phyloP scores from a whole-genome alignment of 805 yeast genomes.

The Wickerhamia fluorescens region DNA sequence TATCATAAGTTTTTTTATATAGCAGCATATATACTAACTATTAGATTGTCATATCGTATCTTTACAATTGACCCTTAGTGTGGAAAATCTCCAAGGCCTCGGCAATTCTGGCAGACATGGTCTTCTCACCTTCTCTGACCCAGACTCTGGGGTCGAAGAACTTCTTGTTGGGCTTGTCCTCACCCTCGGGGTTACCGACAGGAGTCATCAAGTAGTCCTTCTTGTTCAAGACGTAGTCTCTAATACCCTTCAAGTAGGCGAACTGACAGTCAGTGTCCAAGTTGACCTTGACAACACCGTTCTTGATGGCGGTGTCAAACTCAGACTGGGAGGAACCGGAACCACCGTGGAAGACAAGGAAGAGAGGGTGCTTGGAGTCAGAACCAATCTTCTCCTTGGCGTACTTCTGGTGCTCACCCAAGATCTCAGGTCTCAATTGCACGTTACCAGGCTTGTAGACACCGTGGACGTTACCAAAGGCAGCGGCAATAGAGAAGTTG shows the following conservation, averaged over 20 bases:
- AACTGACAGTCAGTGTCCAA: conserved; percentile 98
- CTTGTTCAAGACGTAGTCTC: conserved; percentile 93
- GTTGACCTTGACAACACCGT: conserved; percentile 98
- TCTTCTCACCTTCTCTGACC: conserved; percentile 99
- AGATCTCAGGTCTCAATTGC: conserved; percentile 81
- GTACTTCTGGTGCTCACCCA: conserved; percentile 92
- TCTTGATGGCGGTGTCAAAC: conserved; percentile 81
- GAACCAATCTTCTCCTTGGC: conserved; percentile 63
- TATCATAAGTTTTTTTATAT: no score
- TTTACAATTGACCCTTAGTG: conserved; percentile 55
- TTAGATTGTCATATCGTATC: no score
- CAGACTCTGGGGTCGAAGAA: conserved; percentile 99
- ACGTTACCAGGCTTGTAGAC: conserved; percentile 99
- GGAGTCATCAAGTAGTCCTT: conserved; percentile 84
- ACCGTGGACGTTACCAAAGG: conserved; percentile 99
- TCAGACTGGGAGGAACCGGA: conserved; percentile 94
- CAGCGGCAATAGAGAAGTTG: conserved; percentile 99
- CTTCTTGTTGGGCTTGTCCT: conserved; percentile 99
- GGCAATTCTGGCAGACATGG: conserved; percentile 81
- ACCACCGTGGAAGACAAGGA: conserved; percentile 99
- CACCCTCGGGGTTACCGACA: conserved; percentile 99
- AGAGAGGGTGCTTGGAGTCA: conserved; percentile 62
- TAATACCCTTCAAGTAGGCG: conserved; percentile 94
- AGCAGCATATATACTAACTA: no score
- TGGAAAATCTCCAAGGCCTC: conserved; percentile 85